Conservation (phyloP, 257 asterid genomes). For the Verbascum thapsus region DNA sequence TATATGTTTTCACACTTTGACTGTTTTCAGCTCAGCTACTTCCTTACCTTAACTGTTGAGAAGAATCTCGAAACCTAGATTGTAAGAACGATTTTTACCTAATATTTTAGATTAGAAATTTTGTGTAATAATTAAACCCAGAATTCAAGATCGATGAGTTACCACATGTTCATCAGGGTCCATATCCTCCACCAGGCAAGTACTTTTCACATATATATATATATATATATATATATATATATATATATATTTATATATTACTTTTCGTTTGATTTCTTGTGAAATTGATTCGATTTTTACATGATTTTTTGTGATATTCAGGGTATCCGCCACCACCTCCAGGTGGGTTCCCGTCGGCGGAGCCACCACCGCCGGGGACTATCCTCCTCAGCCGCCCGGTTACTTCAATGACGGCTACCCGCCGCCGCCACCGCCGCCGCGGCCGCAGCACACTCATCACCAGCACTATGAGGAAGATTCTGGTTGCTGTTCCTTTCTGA, state of each 20-base stretch:
- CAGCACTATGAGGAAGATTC: slow-evolving; percentile 23
- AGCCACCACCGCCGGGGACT: slow-evolving; percentile 39
- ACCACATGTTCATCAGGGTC: slow-evolving; percentile 41
- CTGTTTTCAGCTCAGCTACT: too few relatives aligned
- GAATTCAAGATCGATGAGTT: slow-evolving; percentile 29
- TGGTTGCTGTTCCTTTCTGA: slow-evolving; percentile 34
- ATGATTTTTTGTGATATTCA: slow-evolving; percentile 5
- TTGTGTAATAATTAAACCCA: neutral
- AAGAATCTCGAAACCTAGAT: too few relatives aligned
- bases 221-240: too few relatives aligned
- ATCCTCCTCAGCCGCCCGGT: slow-evolving; percentile 34
- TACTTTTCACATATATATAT: too few relatives aligned
- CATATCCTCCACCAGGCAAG: slow-evolving; percentile 45
- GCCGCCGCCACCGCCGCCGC: slow-evolving; percentile 48
- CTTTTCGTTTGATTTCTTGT: too few relatives aligned
- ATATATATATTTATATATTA: too few relatives aligned
- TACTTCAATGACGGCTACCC: slow-evolving; percentile 39
- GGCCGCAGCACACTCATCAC: slow-evolving; percentile 38
- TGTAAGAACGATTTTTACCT: too few relatives aligned
- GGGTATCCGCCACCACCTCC: slow-evolving; percentile 36
- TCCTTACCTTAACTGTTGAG: too few relatives aligned
- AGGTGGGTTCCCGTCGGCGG: slow-evolving; percentile 23
- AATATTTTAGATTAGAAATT: too few relatives aligned
- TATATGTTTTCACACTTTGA: too few relatives aligned
- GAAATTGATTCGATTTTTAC: neutral